A percentile compares a stretch with the other conserved stretches of the same genome.
These are phyloP conservation scores for Sordariomycetes sp. DNA, from an alignment of 2,329 filamentous ascomycete species.

Conservation along the genomic window DNA sequence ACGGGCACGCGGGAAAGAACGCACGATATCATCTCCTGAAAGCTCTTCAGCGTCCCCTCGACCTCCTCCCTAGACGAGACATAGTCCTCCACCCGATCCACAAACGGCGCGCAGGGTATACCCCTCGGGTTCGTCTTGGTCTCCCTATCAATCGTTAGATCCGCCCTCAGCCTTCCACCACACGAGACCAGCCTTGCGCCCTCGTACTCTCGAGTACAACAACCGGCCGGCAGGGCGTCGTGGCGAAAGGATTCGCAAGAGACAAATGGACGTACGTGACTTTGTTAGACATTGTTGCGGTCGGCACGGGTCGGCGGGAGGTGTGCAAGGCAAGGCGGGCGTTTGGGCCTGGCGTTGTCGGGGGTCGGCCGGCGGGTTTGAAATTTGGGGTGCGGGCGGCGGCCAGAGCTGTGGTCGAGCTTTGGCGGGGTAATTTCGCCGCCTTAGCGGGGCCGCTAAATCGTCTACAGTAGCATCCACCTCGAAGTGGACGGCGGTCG, in stretches of 20 bases:
- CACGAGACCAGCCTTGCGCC: too few relatives aligned
- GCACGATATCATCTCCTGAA: constrained; percentile 90
- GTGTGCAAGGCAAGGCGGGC: background rate
- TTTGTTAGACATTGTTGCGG: background rate
- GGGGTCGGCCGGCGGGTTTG: background rate
- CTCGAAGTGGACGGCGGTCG: too few relatives aligned
- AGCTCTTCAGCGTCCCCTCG: constrained; percentile 66
- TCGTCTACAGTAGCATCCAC: background rate
- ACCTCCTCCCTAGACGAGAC: constrained; percentile 67
- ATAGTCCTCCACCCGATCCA: constrained; percentile 83
- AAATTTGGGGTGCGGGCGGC: background rate
- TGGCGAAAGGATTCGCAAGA: background rate
- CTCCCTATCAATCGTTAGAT: constrained; percentile 14
- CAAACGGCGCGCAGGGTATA: constrained; percentile 73
- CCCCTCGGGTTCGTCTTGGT: constrained; percentile 64
- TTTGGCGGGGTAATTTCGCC: constrained; percentile 1
- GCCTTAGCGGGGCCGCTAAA: background rate
- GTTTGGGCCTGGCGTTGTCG: background rate
- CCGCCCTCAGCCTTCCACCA: too few relatives aligned
- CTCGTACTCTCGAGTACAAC: too few relatives aligned
- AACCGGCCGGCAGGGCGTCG: background rate
- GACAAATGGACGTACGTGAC: background rate
- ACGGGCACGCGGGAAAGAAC: constrained; percentile 13
- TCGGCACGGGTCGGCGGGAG: background rate
- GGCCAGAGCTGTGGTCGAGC: background rate